Conservation (phyloP, 768 basidiomycete species). For the Russula sp. region DNA sequence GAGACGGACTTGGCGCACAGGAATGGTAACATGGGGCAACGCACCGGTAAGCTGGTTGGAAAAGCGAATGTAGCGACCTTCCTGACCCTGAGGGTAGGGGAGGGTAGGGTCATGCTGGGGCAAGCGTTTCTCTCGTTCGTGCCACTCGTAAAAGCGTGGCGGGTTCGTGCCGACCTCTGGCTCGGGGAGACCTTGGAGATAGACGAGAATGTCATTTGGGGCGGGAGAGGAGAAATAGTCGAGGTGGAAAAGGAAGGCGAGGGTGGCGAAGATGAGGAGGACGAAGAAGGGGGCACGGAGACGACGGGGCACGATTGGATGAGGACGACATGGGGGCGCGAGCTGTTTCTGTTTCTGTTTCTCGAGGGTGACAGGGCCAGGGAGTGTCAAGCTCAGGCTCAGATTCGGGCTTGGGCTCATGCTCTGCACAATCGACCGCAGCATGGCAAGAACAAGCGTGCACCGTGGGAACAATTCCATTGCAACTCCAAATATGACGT, state of each 20-base stretch:
- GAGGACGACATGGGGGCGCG: not conserved
- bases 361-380: not conserved
- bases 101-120: conserved; percentile 13
- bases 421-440: not conserved
- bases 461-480: too few relatives aligned
- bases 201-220: not conserved
- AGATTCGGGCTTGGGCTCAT: not conserved
- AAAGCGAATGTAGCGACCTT: conserved; percentile 18
- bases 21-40: not conserved
- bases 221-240: too few relatives aligned
- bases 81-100: conserved; percentile 15
- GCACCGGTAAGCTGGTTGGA: conserved; percentile 15
- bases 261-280: not conserved
- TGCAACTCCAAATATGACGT: too few relatives aligned
- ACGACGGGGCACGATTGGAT: not conserved
- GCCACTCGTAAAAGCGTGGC: conserved; percentile 10
- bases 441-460: not conserved
- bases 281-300: not conserved
- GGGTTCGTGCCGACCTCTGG: not conserved
- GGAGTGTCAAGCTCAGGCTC: not conserved
- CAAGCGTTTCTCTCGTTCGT: conserved; percentile 4
- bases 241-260: not conserved
- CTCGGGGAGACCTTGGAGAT: not conserved
- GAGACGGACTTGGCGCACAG: not conserved
- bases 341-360: not conserved